phyloP scores from a whole-genome alignment of 208 protist genomes.

The Entamoeba moshkovskii region DNA sequence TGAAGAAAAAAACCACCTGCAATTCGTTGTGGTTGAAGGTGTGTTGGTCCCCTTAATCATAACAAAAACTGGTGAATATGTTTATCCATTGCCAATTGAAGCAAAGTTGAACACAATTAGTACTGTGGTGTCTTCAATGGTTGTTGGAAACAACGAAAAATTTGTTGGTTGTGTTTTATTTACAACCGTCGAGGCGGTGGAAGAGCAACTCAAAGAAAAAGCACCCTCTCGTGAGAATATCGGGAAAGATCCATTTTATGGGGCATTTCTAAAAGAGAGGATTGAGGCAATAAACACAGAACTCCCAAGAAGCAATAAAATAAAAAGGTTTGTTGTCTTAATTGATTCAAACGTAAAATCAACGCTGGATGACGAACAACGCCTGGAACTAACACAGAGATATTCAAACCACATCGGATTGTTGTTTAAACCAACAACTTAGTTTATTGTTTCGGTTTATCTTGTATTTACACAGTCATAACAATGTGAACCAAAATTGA shows the following conservation, averaged over 20 bases:
- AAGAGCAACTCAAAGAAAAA: neutral
- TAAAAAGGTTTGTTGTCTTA: neutral
- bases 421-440: neutral
- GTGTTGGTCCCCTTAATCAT: neutral
- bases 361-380: neutral
- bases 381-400: neutral
- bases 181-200: neutral
- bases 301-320: neutral
- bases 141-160: neutral
- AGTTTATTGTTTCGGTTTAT: too few relatives aligned
- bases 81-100: neutral
- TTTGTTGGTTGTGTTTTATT: neutral
- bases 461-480: too few relatives aligned
- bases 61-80: neutral
- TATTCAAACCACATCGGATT: neutral
- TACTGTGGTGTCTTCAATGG: neutral
- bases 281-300: neutral
- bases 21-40: neutral
- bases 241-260: neutral
- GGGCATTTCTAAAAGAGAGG: neutral
- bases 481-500: too few relatives aligned
- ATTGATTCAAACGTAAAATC: neutral
- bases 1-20: neutral
- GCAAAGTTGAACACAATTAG: neutral
- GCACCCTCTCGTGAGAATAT: neutral